A percentile compares a stretch with the other conserved stretches of the same genome.
Evolutionary conservation across 2,329 filamentous ascomycete genomes (phyloP).

Genomic region (Colletotrichum tamarilloi): DNA sequence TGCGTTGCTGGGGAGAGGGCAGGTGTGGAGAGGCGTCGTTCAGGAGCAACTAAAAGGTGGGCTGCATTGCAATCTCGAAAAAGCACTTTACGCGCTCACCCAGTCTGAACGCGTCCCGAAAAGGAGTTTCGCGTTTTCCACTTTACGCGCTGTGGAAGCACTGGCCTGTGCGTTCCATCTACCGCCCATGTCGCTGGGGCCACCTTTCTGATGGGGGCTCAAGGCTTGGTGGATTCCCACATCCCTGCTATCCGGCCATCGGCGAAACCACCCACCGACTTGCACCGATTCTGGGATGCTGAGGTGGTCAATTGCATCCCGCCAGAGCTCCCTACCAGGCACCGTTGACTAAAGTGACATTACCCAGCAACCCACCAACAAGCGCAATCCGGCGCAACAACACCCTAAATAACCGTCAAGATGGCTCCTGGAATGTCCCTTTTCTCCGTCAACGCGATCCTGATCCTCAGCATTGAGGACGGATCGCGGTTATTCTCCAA

Average conservation of each 20-base stretch:
- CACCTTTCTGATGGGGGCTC: neutral
- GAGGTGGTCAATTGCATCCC: slow-evolving; percentile 35
- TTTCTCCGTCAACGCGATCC: slow-evolving; percentile 80
- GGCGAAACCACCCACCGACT: slow-evolving; percentile 36
- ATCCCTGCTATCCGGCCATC: slow-evolving; percentile 26
- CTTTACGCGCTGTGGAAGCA: slow-evolving; percentile 34
- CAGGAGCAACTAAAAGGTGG: slow-evolving; percentile 34
- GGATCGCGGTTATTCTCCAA: slow-evolving; percentile 92
- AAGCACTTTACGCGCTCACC: slow-evolving; percentile 31
- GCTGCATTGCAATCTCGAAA: slow-evolving; percentile 29
- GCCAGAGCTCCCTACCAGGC: slow-evolving; percentile 28
- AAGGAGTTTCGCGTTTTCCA: slow-evolving; percentile 38
- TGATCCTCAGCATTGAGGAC: slow-evolving; percentile 87
- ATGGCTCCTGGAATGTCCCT: slow-evolving; percentile 83
- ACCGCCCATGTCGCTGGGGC: neutral
- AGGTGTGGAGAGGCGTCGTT: slow-evolving; percentile 25
- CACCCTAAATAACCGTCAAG: slow-evolving; percentile 37
- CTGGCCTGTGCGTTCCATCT: slow-evolving; percentile 23
- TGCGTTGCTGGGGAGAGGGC: slow-evolving; percentile 33
- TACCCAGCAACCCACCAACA: slow-evolving; percentile 14
- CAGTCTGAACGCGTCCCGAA: slow-evolving; percentile 10
- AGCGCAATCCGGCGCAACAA: slow-evolving; percentile 32
- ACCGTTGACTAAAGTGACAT: slow-evolving; percentile 31
- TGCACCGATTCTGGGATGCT: slow-evolving; percentile 28
- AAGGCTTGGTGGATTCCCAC: neutral